Evolutionary conservation across 352 stramenopile species (phyloP), one percentile per base, ranked within the genome.

Genomic region (Phytophthora idaei): DNA sequence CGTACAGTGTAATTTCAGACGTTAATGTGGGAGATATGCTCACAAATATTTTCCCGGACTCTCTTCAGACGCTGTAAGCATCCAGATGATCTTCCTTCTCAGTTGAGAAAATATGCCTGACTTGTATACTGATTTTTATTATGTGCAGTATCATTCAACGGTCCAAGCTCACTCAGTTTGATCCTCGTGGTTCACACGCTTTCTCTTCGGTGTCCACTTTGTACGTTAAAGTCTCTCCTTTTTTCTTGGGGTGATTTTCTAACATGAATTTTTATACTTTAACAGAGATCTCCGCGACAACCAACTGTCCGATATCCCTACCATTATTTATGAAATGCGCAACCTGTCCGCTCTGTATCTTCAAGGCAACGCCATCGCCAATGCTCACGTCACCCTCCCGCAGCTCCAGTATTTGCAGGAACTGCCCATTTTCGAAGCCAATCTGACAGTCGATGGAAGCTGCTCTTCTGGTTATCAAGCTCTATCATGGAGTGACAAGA

Each of bases 201-300:
- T 83, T 91, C 39, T 74, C 64, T 2, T 77, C 70, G 7, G 75
- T 90, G 27, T 80, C 72, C 21, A 66, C 69, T 1, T 75, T 93
- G 85, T 93, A 77, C 63, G 82, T 86, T 8, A 21, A 29, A 7
- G 10, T 52, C 10, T 47, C 5, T 62, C 10, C 2, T 21, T 2
- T 64, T 29, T 52, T 29, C 42, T 32, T 5, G 21, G 41, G n/a
- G 14, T 32, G 12, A 39, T 64, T 5, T 21, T 44, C 48, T 77
- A 39, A 71, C 28, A 14, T 21, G 7, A 8, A 27, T 2, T 46
- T 25, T 9, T 21, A 52, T 60, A 3, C 47, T 39, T 48, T 8
- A 52, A 46, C 54, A 93, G 85, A 63, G 83, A 93, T 55, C 61
- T 93, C 54, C 71, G 76, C 44, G 73, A 90, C 62, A 93, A 93